phyloP scores from a whole-genome alignment of 345 rosid species.

The Aethionema arabicum region DNA sequence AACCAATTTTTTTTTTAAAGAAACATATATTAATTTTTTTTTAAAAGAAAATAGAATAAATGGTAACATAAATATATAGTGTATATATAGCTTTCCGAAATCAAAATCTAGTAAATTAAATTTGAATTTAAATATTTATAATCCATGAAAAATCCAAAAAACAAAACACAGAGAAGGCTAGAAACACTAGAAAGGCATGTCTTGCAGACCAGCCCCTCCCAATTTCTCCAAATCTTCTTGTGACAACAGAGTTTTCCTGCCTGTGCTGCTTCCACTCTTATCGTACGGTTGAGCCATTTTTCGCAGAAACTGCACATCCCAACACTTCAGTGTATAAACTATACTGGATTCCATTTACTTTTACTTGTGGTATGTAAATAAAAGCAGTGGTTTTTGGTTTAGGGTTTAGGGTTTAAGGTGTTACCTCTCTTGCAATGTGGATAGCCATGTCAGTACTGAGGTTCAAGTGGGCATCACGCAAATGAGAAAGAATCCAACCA shows the following conservation, averaged over 20 bases:
- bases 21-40: too few relatives aligned
- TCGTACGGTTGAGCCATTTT: constrained; percentile 99
- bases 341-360: not conserved
- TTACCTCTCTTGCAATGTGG: constrained; percentile 88
- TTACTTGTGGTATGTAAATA: not conserved
- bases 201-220: constrained; percentile 55
- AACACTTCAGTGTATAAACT: not conserved
- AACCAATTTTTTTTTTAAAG: too few relatives aligned
- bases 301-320: constrained; percentile 66
- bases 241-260: constrained; percentile 71
- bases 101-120: too few relatives aligned
- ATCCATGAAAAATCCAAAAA: too few relatives aligned
- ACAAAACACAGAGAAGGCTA: too few relatives aligned
- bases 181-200: constrained; percentile 34
- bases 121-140: too few relatives aligned
- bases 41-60: too few relatives aligned
- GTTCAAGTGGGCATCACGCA: constrained; percentile 83
- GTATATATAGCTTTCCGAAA: too few relatives aligned
- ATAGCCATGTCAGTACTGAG: constrained; percentile 98
- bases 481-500: constrained; percentile 93
- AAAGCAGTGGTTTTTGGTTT: not conserved
- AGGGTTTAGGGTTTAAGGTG: not conserved
- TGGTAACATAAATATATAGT: too few relatives aligned
- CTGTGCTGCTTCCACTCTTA: constrained; percentile 50
- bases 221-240: constrained; percentile 90